Evolutionary conservation across 257 asterid genomes (phyloP).

Genomic region (Perilla frutescens): DNA sequence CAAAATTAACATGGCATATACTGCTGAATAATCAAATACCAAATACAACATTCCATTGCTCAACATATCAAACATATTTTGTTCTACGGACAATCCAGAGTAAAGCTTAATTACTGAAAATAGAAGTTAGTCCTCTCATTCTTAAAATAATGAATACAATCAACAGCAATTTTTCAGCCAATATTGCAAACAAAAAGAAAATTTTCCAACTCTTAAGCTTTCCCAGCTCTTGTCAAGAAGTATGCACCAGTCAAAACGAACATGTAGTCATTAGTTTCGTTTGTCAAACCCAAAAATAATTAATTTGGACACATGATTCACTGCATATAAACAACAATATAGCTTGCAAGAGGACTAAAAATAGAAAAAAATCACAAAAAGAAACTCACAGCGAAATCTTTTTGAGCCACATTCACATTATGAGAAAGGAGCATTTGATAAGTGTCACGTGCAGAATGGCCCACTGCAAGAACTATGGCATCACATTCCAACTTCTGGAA

Average conservation of each 20-base stretch:
- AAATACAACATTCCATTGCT: constrained; percentile 19
- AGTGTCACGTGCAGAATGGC: constrained; percentile 97
- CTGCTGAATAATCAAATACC: constrained; percentile 21
- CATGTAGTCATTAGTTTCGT: constrained; percentile 18
- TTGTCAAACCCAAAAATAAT: constrained; percentile 5
- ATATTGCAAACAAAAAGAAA: not conserved
- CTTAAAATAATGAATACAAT: constrained; percentile 17
- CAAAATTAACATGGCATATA: constrained; percentile 9
- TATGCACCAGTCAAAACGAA: constrained; percentile 8
- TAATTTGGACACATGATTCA: not conserved
- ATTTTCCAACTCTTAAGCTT: not conserved
- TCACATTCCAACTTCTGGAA: constrained; percentile 63
- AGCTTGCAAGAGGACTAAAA: constrained; percentile 24
- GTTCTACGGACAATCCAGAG: not conserved
- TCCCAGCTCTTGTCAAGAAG: not conserved
- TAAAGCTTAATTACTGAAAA: not conserved
- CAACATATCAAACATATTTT: not conserved
- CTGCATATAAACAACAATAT: constrained; percentile 3
- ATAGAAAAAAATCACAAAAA: constrained; percentile 14
- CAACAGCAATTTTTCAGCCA: not conserved
- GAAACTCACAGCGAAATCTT: constrained; percentile 88
- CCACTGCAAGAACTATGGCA: constrained; percentile 94
- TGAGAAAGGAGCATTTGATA: constrained; percentile 88
- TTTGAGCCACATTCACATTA: constrained; percentile 67
- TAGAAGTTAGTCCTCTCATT: not conserved